These are phyloP conservation scores for Babesia bigemina DNA, from an alignment of 169 alveolate genomes.

Conservation along the genomic window DNA sequence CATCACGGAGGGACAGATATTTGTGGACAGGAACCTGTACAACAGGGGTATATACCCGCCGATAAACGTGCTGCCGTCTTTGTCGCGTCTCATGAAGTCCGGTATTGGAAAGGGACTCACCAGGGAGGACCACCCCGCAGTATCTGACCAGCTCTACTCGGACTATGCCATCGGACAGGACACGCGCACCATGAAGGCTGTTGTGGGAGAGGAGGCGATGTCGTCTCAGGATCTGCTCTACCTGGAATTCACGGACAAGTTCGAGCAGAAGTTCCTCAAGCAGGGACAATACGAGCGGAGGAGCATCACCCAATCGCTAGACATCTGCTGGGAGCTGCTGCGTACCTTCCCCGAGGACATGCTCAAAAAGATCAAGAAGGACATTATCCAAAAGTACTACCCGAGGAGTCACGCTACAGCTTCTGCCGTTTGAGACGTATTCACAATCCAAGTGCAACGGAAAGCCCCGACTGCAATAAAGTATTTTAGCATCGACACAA, in stretches of 20 bases:
- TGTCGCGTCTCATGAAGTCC: conserved; percentile 98
- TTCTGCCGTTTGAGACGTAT: background rate
- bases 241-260: conserved; percentile 97
- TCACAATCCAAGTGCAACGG: too few species aligned
- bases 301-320: conserved; percentile 95
- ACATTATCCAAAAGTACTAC: conserved; percentile 74
- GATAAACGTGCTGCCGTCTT: conserved; percentile 96
- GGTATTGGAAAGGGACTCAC: conserved; percentile 99
- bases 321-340: conserved; percentile 97
- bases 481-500: background rate
- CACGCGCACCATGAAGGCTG: conserved; percentile 99
- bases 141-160: conserved; percentile 98
- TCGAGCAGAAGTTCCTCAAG: conserved; percentile 95
- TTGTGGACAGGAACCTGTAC: conserved; percentile 97
- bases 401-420: conserved; percentile 60
- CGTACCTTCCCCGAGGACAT: conserved; percentile 98
- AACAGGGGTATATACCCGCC: conserved; percentile 97
- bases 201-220: conserved; percentile 99
- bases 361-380: conserved; percentile 94
- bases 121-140: conserved; percentile 99
- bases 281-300: conserved; percentile 98
- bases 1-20: conserved; percentile 99
- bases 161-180: conserved; percentile 99
- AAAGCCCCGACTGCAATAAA: too few species aligned
- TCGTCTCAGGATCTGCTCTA: conserved; percentile 95